phyloP scores from a whole-genome alignment of 768 basidiomycete species.

The Pleurotus salmoneostramineus region DNA sequence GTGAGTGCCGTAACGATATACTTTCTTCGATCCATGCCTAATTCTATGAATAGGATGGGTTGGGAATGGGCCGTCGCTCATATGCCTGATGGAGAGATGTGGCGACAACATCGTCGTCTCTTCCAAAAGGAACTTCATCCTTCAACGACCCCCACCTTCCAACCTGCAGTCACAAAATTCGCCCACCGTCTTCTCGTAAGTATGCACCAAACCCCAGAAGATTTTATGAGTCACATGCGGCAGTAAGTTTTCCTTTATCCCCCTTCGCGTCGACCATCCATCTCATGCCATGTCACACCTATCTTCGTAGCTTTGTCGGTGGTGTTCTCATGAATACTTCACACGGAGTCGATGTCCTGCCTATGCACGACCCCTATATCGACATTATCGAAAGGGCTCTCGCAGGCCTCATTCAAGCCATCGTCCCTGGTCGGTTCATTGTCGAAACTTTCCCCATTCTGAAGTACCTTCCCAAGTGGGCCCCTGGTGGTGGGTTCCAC shows the following conservation, averaged over 20 bases:
- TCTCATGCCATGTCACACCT: background rate
- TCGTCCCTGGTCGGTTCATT: conserved; percentile 13
- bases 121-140: conserved; percentile 20
- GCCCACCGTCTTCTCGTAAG: conserved; percentile 10
- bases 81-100: conserved; percentile 19
- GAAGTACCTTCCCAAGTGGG: conserved; percentile 18
- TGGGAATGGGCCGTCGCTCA: conserved; percentile 19
- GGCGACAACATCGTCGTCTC: conserved; percentile 18
- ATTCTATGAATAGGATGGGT: conserved; percentile 17
- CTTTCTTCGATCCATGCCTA: background rate
- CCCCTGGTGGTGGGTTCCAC: conserved; percentile 44
- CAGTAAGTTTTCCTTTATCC: conserved; percentile 1
- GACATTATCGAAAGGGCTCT: conserved; percentile 14
- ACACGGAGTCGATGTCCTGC: conserved; percentile 18
- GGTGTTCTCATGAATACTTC: conserved; percentile 14
- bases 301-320: conserved; percentile 7
- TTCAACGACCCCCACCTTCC: conserved; percentile 8
- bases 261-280: background rate
- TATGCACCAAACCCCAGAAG: conserved; percentile 10
- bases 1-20: conserved; percentile 7
- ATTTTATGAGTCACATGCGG: conserved; percentile 11
- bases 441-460: conserved; percentile 14
- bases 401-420: conserved; percentile 10
- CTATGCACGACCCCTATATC: conserved; percentile 19
- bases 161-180: conserved; percentile 10